Conservation (phyloP, 1,284 basidiomycete genomes). For the Rhodotorula sp. region DNA sequence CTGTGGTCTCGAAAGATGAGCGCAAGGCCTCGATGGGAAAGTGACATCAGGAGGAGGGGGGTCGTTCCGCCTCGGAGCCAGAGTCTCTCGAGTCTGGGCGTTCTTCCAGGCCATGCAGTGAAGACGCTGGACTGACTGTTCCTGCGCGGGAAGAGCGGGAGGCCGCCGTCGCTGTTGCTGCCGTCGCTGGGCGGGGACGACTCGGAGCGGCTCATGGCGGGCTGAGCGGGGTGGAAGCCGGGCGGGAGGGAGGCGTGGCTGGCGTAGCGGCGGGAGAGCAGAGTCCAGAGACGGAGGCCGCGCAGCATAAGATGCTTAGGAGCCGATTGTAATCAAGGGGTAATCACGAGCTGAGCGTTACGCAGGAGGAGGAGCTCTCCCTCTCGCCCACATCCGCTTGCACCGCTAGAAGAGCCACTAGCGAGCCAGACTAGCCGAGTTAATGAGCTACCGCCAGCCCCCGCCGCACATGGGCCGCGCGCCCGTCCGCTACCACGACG, state of each 20-base stretch:
- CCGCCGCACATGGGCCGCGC: constrained; percentile 2
- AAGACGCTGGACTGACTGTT: not conserved
- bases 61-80: not conserved
- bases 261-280: not conserved
- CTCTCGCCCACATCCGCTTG: not conserved
- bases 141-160: constrained; percentile 1
- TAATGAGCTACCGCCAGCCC: constrained; percentile 5
- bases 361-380: not conserved
- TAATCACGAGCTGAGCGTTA: no score
- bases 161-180: not conserved
- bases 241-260: not conserved
- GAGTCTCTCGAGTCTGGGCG: no score
- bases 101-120: no score
- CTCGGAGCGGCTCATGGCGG: not conserved
- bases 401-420: not conserved
- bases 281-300: not conserved
- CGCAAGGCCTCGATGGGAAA: no score
- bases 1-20: no score
- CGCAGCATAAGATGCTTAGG: not conserved
- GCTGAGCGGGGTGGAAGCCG: not conserved
- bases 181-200: not conserved
- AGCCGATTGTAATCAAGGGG: not conserved
- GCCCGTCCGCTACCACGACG: constrained; percentile 10
- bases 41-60: not conserved
- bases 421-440: not conserved